A percentile compares a stretch with the other conserved stretches of the same genome.
Conservation (phyloP, 495 filamentous ascomycete genomes). For the Penicillium canariense region DNA sequence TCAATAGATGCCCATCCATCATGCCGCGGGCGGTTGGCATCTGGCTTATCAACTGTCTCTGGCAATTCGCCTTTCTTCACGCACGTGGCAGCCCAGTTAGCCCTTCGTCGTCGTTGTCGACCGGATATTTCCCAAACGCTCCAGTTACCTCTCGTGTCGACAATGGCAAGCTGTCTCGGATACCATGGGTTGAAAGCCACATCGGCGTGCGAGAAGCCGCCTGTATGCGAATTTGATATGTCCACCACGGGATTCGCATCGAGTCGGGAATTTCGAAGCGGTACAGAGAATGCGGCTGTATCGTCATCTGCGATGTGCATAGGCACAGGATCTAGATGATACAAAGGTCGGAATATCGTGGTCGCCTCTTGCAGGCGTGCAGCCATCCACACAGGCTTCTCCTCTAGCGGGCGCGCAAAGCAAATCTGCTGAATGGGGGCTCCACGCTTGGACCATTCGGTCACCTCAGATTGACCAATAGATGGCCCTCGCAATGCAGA, state of each 20-base stretch:
- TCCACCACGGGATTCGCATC: conserved; percentile 60
- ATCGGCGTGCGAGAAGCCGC: conserved; percentile 62
- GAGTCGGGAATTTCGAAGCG: conserved; percentile 50
- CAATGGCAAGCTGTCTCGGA: conserved; percentile 63
- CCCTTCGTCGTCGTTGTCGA: conserved; percentile 29
- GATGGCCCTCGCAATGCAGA: conserved; percentile 29
- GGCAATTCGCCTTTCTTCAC: conserved; percentile 32
- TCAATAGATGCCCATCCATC: conserved; percentile 54
- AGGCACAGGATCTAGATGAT: conserved; percentile 31
- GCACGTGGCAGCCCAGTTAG: conserved; percentile 25
- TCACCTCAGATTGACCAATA: conserved; percentile 39
- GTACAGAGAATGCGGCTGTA: conserved; percentile 1
- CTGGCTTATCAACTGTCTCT: conserved; percentile 23
- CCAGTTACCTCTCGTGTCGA: conserved; percentile 75
- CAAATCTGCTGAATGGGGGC: conserved; percentile 65
- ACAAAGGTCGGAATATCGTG: conserved; percentile 58
- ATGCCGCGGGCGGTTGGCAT: conserved; percentile 22
- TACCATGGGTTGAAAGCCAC: conserved; percentile 77
- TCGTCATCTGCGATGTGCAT: conserved; percentile 25
- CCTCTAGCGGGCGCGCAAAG: conserved; percentile 54
- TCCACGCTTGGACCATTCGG: conserved; percentile 55
- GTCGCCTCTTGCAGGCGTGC: conserved; percentile 58
- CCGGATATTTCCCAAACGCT: conserved; percentile 67
- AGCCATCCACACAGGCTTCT: conserved; percentile 57
- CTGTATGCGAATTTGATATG: conserved; percentile 52